phyloP scores from a whole-genome alignment of 345 rosid species.

The Xanthoceras sorbifolium region DNA sequence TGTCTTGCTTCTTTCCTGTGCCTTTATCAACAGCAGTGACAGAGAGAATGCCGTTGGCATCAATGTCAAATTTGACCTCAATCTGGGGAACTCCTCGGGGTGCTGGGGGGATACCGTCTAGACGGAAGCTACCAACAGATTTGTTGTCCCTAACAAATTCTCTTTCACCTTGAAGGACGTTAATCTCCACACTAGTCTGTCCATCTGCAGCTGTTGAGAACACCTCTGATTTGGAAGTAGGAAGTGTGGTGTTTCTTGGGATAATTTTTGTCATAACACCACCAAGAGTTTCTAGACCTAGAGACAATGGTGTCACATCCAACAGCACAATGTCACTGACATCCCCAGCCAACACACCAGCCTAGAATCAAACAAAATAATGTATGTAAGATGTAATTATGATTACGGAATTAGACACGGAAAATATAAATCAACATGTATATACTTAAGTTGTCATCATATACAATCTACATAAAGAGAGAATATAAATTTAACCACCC shows the following conservation, averaged over 20 bases:
- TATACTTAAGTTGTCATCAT: neutral
- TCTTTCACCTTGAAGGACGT: conserved; percentile 96
- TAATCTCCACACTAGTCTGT: conserved; percentile 97
- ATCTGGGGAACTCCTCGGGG: conserved; percentile 96
- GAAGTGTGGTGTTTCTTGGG: conserved; percentile 89
- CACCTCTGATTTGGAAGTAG: conserved; percentile 97
- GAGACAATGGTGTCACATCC: conserved; percentile 83
- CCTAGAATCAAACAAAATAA: conserved; percentile 39
- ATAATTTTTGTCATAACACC: conserved; percentile 99
- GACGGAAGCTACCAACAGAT: conserved; percentile 78
- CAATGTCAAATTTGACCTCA: conserved; percentile 92
- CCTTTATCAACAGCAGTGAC: conserved; percentile 89
- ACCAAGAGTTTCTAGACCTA: conserved; percentile 95
- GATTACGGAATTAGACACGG: neutral
- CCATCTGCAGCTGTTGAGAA: conserved; percentile 99
- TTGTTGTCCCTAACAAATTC: conserved; percentile 97
- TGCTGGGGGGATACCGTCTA: conserved; percentile 81
- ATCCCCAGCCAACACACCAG: conserved; percentile 95
- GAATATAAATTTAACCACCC: neutral
- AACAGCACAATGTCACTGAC: conserved; percentile 93
- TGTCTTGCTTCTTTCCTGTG: conserved; percentile 93
- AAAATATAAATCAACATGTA: neutral
- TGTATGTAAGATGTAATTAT: neutral
- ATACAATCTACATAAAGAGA: neutral
- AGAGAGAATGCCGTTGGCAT: conserved; percentile 93